phyloP scores from a whole-genome alignment of 768 basidiomycete genomes.

The Erythrobasidium yunnanense region DNA sequence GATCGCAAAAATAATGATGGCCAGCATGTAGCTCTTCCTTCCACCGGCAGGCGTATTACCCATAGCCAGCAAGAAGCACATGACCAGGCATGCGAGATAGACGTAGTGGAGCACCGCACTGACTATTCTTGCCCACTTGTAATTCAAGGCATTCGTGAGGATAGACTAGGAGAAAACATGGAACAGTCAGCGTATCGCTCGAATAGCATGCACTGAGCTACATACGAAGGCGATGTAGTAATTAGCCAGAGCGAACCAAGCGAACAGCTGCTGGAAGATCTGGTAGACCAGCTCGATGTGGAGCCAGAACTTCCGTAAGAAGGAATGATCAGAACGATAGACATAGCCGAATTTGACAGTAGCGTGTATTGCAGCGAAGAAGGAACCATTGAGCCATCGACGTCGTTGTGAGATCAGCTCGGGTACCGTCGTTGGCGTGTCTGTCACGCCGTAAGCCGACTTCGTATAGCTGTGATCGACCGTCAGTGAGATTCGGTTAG shows the following conservation, averaged over 20 bases:
- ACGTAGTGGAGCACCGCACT: slow-evolving; percentile 43
- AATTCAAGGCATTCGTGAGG: slow-evolving; percentile 22
- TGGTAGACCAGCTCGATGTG: slow-evolving; percentile 91
- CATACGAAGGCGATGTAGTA: slow-evolving; percentile 71
- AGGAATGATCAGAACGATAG: slow-evolving; percentile 74
- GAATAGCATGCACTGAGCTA: slow-evolving; percentile 47
- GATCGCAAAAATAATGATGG: slow-evolving; percentile 74
- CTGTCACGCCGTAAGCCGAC: slow-evolving; percentile 17
- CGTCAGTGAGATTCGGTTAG: too few species aligned
- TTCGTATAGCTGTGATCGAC: slow-evolving; percentile 15
- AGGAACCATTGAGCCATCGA: slow-evolving; percentile 90
- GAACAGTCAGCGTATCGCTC: background rate
- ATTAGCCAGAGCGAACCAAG: slow-evolving; percentile 66
- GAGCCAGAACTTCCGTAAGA: slow-evolving; percentile 81
- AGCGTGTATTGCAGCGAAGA: slow-evolving; percentile 91
- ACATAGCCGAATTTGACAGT: slow-evolving; percentile 89
- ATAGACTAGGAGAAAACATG: slow-evolving; percentile 13
- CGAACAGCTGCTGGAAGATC: slow-evolving; percentile 76
- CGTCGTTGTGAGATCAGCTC: slow-evolving; percentile 90
- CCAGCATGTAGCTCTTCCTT: slow-evolving; percentile 72
- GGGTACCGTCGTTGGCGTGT: slow-evolving; percentile 47
- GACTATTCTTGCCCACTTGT: slow-evolving; percentile 12
- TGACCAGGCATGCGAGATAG: slow-evolving; percentile 70
- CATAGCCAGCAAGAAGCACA: slow-evolving; percentile 88
- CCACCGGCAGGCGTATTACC: slow-evolving; percentile 58